Evolutionary conservation across 208 protist genomes (phyloP).

Genomic region (Histomonas meleagridis): DNA sequence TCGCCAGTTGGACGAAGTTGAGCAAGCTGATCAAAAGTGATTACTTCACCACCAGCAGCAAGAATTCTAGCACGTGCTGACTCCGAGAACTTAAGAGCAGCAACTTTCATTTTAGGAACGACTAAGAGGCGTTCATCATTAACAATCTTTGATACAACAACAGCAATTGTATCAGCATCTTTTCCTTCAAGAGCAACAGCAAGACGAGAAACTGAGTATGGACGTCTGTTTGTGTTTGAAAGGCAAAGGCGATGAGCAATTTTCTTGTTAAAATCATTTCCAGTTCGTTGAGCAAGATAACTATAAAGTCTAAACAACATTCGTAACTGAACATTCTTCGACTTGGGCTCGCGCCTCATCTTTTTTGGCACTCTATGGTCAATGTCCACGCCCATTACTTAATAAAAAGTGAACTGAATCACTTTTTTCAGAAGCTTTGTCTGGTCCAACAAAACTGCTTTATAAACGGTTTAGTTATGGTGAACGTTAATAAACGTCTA

Average conservation of each 20-base stretch:
- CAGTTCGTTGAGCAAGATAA: slow-evolving; percentile 91
- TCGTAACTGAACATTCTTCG: slow-evolving; percentile 84
- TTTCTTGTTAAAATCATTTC: slow-evolving; percentile 89
- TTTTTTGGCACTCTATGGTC: neutral
- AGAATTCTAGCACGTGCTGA: neutral
- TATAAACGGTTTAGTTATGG: too few species aligned
- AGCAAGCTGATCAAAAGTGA: slow-evolving; percentile 79
- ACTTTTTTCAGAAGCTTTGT: too few species aligned
- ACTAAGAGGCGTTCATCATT: neutral
- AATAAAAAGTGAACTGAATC: too few species aligned
- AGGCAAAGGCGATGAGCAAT: slow-evolving; percentile 85
- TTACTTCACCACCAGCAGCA: neutral
- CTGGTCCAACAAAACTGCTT: too few species aligned
- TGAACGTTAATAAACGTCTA: too few species aligned
- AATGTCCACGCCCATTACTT: neutral
- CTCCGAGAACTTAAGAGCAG: slow-evolving; percentile 83
- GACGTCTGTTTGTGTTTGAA: slow-evolving; percentile 81
- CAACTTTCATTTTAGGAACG: slow-evolving; percentile 44
- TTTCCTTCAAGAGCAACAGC: slow-evolving; percentile 44
- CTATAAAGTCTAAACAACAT: slow-evolving; percentile 96
- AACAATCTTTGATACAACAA: slow-evolving; percentile 46
- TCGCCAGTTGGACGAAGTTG: slow-evolving; percentile 50
- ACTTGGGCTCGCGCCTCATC: neutral
- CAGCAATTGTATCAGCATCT: slow-evolving; percentile 37
- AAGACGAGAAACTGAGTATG: slow-evolving; percentile 82